Base-by-base conservation (phyloP, 805 yeast species). In the Wickerhamiella siamensis region DNA sequence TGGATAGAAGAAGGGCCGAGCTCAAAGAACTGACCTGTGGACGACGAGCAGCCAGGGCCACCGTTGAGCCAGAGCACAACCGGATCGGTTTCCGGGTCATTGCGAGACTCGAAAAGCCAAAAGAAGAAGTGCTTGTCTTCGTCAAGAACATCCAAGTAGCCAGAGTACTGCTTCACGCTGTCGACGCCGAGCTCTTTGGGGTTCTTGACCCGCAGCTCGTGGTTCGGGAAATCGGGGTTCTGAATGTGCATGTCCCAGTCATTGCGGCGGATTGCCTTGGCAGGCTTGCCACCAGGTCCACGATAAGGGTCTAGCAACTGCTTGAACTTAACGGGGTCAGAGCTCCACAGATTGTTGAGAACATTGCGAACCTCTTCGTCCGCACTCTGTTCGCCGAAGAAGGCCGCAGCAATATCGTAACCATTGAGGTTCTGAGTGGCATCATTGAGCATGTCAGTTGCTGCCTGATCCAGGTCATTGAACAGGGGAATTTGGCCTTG, bases 41-140 rank as follows among this genome's bases (percentile, higher is more conserved):
- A 64, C 1, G 95, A 82, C 1, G 95, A 83, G 61, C 96, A 87
- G n/a, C 96, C 96, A 38, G 96, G 96, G 10, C 96, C 96, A 48
- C 96, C 96, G 59, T 88, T 87, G 55, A 88, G 68, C 96, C 94
- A 84, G 55, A 86, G 66, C 41, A 86, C 72, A 32, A 86, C 69
- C 2, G 95, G 95, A 63, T 86, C 95, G 46, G 70, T 81, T 48
- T 65, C 64, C 15, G 95, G 95, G 61, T 83, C 88, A 60, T 79
- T 79, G 47, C 79, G 74, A 49, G 81, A 76, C 61, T 86, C 95
- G 54, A 83, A 86, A 55, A 79, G 79, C 88, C 93, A 84, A 65
- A 78, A 88, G 64, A 88, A 88, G 60, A 87, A 83, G 65, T 86
- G 95, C 64, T 86, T 87, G 56, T 83, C 95, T 51, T 77, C 83